phyloP scores from a whole-genome alignment of 2,329 filamentous ascomycete species.

The Verticillium alfalfae region DNA sequence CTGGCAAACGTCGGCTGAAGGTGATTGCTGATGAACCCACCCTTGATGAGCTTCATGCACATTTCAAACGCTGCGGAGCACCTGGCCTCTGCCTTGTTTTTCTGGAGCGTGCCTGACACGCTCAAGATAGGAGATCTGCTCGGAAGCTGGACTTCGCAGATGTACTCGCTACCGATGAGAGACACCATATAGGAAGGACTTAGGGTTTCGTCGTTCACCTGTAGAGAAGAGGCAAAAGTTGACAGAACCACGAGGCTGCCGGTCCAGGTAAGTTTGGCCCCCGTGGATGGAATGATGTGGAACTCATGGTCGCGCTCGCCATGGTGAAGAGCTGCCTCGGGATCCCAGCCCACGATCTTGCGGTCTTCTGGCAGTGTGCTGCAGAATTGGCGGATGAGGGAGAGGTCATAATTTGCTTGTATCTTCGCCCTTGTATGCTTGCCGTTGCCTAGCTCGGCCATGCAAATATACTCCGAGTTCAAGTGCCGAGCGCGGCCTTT shows the following conservation, averaged over 20 bases:
- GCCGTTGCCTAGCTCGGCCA: slow-evolving; percentile 69
- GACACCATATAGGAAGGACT: slow-evolving; percentile 58
- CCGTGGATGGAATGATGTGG: slow-evolving; percentile 59
- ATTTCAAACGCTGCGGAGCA: slow-evolving; percentile 84
- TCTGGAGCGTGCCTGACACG: slow-evolving; percentile 55
- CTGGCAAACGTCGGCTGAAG: slow-evolving; percentile 70
- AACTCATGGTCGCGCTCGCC: slow-evolving; percentile 42
- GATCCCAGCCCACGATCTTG: slow-evolving; percentile 55
- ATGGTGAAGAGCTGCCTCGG: slow-evolving; percentile 48
- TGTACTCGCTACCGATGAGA: slow-evolving; percentile 51
- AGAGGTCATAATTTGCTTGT: slow-evolving; percentile 56
- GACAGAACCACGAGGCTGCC: slow-evolving; percentile 67
- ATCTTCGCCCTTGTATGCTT: slow-evolving; percentile 51
- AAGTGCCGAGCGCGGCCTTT: slow-evolving; percentile 76
- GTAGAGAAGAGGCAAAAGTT: slow-evolving; percentile 67
- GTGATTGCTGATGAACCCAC: slow-evolving; percentile 64
- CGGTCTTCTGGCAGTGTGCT: slow-evolving; percentile 68
- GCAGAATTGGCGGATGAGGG: slow-evolving; percentile 70
- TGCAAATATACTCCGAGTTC: slow-evolving; percentile 76
- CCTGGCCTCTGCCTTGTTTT: slow-evolving; percentile 73
- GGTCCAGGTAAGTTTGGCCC: slow-evolving; percentile 73
- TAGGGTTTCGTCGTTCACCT: slow-evolving; percentile 26
- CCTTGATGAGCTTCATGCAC: slow-evolving; percentile 63
- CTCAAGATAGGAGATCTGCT: slow-evolving; percentile 65
- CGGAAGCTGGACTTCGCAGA: slow-evolving; percentile 77